These are phyloP conservation scores for Sonneratia alba DNA, from an alignment of 345 rosid species.

Conservation along the genomic window DNA sequence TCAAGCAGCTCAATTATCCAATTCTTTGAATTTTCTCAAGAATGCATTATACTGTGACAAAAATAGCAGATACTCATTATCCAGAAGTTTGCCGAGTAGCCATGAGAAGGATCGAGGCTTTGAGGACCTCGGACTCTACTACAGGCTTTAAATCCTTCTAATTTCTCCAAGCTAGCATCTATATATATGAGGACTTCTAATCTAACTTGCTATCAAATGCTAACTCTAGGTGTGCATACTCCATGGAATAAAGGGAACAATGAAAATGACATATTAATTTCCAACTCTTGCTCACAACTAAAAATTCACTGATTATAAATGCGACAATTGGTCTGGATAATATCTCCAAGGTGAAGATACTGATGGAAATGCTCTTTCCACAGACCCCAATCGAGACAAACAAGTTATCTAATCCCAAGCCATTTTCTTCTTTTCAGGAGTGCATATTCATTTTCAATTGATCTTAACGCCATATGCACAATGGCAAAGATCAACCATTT, in stretches of 20 bases:
- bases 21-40: background rate
- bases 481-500: background rate
- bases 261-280: background rate
- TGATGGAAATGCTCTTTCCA: background rate
- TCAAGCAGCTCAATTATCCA: background rate
- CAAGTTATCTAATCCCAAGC: background rate
- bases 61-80: background rate
- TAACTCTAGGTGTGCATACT: background rate
- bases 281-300: background rate
- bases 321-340: background rate
- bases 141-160: background rate
- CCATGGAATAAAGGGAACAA: background rate
- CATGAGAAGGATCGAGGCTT: background rate
- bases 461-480: background rate
- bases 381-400: background rate
- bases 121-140: background rate
- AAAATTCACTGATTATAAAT: background rate
- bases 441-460: background rate
- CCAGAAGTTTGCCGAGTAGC: background rate
- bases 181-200: background rate
- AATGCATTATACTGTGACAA: background rate
- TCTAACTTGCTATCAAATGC: background rate
- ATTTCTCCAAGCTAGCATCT: background rate
- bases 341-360: background rate
- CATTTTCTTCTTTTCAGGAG: background rate